phyloP scores from a whole-genome alignment of 495 filamentous ascomycete species.

The Neurospora cerealis region DNA sequence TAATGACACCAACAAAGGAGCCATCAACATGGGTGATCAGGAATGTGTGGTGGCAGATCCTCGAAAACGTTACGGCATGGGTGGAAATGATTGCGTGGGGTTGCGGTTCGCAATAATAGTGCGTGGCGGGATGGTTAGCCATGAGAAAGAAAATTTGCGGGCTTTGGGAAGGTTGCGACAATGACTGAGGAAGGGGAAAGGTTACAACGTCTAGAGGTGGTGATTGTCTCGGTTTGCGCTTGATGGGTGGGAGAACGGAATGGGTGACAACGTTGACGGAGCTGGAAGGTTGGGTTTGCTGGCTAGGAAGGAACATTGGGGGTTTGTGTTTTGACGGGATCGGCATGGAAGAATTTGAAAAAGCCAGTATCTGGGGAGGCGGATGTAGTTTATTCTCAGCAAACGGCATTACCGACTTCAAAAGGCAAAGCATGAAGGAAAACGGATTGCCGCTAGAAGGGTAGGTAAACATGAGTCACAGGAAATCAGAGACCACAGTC shows the following conservation, averaged over 20 bases:
- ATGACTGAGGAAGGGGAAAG: not conserved
- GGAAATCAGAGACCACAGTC: not conserved
- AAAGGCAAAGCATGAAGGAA: not conserved
- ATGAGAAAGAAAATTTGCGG: not conserved
- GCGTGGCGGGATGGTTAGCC: not conserved
- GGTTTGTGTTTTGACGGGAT: not conserved
- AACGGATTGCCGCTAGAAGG: not conserved
- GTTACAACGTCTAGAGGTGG: not conserved
- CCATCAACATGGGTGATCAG: not conserved
- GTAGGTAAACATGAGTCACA: not conserved
- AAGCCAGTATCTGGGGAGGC: not conserved
- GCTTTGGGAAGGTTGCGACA: not conserved
- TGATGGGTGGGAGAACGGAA: not conserved
- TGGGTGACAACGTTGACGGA: not conserved
- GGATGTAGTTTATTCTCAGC: not conserved
- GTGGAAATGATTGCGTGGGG: not conserved
- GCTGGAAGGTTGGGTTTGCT: not conserved
- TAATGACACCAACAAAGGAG: not conserved
- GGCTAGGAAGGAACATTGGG: not conserved
- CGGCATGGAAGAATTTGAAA: not conserved
- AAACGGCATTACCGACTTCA: not conserved
- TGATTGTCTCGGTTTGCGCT: not conserved
- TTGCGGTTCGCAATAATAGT: not conserved
- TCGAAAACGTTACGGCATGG: not conserved
- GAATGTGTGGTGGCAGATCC: not conserved